phyloP scores from a whole-genome alignment of 2,329 filamentous ascomycete genomes.

The Colletotrichum zoysiae region DNA sequence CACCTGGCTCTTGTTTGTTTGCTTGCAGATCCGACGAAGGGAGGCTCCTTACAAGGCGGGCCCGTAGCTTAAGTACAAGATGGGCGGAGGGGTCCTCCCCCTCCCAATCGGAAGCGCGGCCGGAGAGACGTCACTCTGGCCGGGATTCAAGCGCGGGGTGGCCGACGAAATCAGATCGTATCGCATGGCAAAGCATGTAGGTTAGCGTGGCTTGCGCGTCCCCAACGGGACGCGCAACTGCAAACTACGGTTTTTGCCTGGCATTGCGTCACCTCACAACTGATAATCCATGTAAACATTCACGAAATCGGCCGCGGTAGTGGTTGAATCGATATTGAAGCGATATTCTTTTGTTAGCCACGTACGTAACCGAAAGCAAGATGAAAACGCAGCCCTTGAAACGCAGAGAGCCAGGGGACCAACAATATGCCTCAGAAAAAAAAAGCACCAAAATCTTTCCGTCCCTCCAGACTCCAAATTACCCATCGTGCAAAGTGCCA shows the following conservation, averaged over 20 bases:
- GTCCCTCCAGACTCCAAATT: constrained; percentile 36
- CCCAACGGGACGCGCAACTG: too few species aligned
- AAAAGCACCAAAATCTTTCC: constrained; percentile 21
- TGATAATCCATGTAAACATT: not conserved
- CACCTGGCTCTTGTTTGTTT: not conserved
- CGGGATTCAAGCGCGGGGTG: not conserved
- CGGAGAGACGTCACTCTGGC: not conserved
- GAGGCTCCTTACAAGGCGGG: too few species aligned
- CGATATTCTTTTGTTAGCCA: constrained; percentile 28
- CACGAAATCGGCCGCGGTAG: not conserved
- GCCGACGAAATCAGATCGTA: not conserved
- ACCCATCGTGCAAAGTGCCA: constrained; percentile 23
- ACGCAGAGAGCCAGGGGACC: constrained; percentile 18
- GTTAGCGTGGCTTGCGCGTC: not conserved
- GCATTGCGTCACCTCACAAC: not conserved
- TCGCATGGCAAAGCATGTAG: not conserved
- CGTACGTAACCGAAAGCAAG: constrained; percentile 19
- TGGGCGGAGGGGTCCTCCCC: not conserved
- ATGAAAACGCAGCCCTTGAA: constrained; percentile 8
- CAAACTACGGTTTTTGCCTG: not conserved
- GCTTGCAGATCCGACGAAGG: not conserved
- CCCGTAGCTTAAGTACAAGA: not conserved
- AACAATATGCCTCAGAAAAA: constrained; percentile 20
- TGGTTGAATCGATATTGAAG: not conserved
- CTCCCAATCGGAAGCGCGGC: not conserved